Conservation (phyloP, 2,329 filamentous ascomycete genomes). For the Microcera coccophila region DNA sequence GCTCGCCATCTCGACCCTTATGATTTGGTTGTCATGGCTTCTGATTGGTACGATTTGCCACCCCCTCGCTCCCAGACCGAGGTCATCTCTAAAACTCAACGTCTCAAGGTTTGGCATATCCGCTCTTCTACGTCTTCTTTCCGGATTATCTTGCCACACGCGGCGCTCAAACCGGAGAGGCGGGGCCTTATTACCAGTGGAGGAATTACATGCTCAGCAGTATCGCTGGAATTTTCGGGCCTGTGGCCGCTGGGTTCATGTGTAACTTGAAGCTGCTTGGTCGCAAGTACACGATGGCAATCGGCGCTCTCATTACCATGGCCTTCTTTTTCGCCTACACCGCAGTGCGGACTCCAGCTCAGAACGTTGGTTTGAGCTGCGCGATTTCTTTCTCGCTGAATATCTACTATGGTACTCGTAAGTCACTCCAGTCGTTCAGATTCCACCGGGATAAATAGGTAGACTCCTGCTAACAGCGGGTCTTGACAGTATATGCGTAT, state of each 20-base stretch:
- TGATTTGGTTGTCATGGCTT: conserved; percentile 68
- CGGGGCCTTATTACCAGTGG: background rate
- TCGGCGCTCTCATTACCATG: conserved; percentile 64
- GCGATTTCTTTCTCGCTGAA: conserved; percentile 54
- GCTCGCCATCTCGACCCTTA: conserved; percentile 56
- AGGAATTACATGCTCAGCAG: background rate
- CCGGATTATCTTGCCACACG: background rate
- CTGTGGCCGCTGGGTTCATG: background rate
- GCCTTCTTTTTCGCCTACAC: conserved; percentile 75
- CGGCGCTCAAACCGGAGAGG: background rate
- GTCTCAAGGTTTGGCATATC: conserved; percentile 67
- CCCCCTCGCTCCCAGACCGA: conserved; percentile 53
- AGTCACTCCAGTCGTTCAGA: too few relatives aligned
- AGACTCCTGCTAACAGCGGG: too few relatives aligned
- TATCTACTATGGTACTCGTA: conserved; percentile 70
- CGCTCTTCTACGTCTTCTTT: conserved; percentile 39
- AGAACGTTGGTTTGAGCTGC: conserved; percentile 67
- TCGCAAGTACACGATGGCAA: conserved; percentile 60
- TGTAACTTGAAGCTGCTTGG: conserved; percentile 33
- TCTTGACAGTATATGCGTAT: conserved; percentile 63
- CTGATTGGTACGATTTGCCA: too few relatives aligned
- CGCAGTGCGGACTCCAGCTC: conserved; percentile 54
- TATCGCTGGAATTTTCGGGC: background rate
- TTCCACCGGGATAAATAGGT: too few relatives aligned
- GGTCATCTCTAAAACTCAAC: conserved; percentile 70